A percentile compares a stretch with the other conserved stretches of the same genome.
These are phyloP conservation scores for Solidago caesia DNA, from an alignment of 129 eudicot species.

Conservation along the genomic window DNA sequence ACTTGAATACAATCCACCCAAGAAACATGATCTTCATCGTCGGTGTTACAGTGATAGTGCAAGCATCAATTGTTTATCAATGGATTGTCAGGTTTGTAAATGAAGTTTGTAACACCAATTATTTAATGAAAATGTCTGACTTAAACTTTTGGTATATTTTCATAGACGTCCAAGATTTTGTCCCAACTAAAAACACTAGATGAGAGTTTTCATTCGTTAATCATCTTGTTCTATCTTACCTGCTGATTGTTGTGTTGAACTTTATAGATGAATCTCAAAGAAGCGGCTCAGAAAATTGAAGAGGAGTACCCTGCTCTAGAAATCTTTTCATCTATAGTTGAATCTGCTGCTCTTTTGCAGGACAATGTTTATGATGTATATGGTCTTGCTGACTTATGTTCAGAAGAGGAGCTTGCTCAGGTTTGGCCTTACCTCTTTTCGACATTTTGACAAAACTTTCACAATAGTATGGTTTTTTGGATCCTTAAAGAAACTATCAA, in stretches of 20 bases:
- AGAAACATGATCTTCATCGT: constrained; percentile 29
- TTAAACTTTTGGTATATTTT: background rate
- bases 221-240: background rate
- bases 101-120: background rate
- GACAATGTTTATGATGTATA: constrained; percentile 36
- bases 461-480: background rate
- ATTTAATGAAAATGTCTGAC: constrained; percentile 4
- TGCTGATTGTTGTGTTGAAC: background rate
- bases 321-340: constrained; percentile 59
- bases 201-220: background rate
- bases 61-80: constrained; percentile 24
- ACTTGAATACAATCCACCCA: constrained; percentile 23
- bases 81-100: constrained; percentile 32
- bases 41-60: constrained; percentile 28
- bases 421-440: constrained; percentile 15
- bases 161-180: background rate
- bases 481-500: background rate
- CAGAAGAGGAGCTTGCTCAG: constrained; percentile 56
- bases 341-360: constrained; percentile 37
- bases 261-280: constrained; percentile 45
- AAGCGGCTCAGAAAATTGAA: constrained; percentile 53
- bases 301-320: constrained; percentile 48
- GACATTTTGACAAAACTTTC: background rate
- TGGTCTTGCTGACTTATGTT: constrained; percentile 45
- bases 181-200: background rate